Conservation (phyloP, 2,329 filamentous ascomycete genomes). For the Ascochyta clinopodiicola region DNA sequence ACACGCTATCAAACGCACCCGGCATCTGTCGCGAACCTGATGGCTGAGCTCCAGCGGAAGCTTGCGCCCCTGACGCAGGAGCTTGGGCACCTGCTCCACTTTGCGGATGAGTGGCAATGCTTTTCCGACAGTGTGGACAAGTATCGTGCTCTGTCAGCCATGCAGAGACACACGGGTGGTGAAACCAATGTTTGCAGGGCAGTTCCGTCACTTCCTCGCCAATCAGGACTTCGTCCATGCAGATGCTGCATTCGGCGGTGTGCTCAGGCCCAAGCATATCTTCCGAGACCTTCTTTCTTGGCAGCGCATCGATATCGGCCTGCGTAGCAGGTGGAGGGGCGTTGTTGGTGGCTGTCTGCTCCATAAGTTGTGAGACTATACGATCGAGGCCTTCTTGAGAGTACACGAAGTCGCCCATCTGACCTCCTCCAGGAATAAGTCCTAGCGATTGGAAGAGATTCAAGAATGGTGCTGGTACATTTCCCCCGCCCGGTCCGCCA, state of each 20-base stretch:
- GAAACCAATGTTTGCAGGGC: slow-evolving; percentile 94
- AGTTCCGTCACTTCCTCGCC: slow-evolving; percentile 77
- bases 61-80: slow-evolving; percentile 14
- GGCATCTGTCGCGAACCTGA: slow-evolving; percentile 34
- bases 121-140: slow-evolving; percentile 78
- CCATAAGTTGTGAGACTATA: slow-evolving; percentile 87
- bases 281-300: slow-evolving; percentile 72
- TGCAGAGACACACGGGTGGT: slow-evolving; percentile 77
- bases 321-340: slow-evolving; percentile 82
- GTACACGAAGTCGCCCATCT: slow-evolving; percentile 82
- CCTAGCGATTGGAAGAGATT: slow-evolving; percentile 51
- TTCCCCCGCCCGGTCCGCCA: slow-evolving; percentile 9
- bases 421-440: slow-evolving; percentile 43
- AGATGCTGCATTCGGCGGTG: slow-evolving; percentile 86
- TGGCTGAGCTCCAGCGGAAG: slow-evolving; percentile 14
- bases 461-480: slow-evolving; percentile 49
- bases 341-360: slow-evolving; percentile 76
- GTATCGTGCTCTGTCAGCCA: slow-evolving; percentile 94
- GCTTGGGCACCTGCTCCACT: slow-evolving; percentile 25
- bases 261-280: slow-evolving; percentile 74
- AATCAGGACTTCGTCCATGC: slow-evolving; percentile 81
- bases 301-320: slow-evolving; percentile 74
- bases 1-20: slow-evolving; percentile 33
- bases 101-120: slow-evolving; percentile 51
- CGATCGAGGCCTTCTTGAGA: slow-evolving; percentile 89